A percentile compares a stretch with the other conserved stretches of the same genome.
These are phyloP conservation scores for Phytopythium chamaehyphon DNA, from an alignment of 352 stramenopile genomes.

Conservation along the genomic window DNA sequence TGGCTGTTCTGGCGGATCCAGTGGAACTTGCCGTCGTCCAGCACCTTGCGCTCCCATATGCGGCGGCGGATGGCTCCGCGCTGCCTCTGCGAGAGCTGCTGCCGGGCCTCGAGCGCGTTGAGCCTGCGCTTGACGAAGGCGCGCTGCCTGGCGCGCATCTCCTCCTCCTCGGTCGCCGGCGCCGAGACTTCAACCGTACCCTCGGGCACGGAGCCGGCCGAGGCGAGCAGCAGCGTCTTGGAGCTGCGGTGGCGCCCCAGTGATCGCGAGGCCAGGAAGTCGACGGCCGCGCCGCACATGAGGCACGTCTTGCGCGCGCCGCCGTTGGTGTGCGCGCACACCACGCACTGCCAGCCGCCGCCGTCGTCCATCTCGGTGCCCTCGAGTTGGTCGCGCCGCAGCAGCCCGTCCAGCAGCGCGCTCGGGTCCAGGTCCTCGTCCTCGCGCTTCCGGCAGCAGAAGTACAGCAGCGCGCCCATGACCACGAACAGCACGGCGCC, in stretches of 20 bases:
- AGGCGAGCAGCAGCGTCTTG: slow-evolving; percentile 28
- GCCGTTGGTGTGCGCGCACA: slow-evolving; percentile 59
- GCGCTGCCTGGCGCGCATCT: slow-evolving; percentile 38
- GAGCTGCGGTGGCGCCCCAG: slow-evolving; percentile 53
- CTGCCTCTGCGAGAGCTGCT: slow-evolving; percentile 64
- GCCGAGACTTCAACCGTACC: slow-evolving; percentile 5
- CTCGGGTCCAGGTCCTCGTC: slow-evolving; percentile 9
- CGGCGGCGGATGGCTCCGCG: slow-evolving; percentile 58
- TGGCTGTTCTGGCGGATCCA: slow-evolving; percentile 68
- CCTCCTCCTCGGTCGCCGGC: slow-evolving; percentile 26
- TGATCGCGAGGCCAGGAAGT: slow-evolving; percentile 18
- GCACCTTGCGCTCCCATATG: slow-evolving; percentile 59
- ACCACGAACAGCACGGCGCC: slow-evolving; percentile 22
- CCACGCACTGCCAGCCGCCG: slow-evolving; percentile 66
- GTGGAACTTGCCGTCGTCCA: slow-evolving; percentile 63
- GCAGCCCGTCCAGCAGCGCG: slow-evolving; percentile 47
- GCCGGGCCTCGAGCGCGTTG: slow-evolving; percentile 55
- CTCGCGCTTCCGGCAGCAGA: slow-evolving; percentile 34
- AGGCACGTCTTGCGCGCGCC: slow-evolving; percentile 37
- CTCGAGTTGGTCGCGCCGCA: slow-evolving; percentile 60
- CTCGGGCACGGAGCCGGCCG: slow-evolving; percentile 18
- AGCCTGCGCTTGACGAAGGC: slow-evolving; percentile 66
- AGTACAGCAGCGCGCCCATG: slow-evolving; percentile 34
- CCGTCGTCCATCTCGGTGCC: slow-evolving; percentile 47
- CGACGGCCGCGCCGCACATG: slow-evolving; percentile 33